These are phyloP conservation scores for Aspergillus pseudonomiae DNA, from an alignment of 2,329 filamentous ascomycete genomes.

Conservation along the genomic window DNA sequence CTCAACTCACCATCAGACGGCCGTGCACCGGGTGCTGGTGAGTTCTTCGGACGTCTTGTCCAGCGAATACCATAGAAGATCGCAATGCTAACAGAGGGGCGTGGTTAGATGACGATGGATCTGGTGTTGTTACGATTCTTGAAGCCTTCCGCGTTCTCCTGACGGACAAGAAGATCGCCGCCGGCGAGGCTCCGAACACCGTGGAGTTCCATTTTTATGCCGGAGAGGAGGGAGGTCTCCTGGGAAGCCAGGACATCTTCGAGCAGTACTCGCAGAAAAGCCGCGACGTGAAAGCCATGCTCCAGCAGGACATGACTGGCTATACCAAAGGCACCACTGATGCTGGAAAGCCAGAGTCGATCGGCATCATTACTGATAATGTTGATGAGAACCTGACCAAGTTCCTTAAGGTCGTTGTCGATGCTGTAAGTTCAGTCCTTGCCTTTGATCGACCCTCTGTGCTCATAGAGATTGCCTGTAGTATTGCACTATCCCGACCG, in stretches of 20 bases:
- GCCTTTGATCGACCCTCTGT: background rate
- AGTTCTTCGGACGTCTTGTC: background rate
- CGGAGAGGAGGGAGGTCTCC: slow-evolving; percentile 3
- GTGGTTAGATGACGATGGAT: slow-evolving; percentile 4
- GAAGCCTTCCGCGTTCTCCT: slow-evolving; percentile 6
- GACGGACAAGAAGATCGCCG: background rate
- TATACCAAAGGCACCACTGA: background rate
- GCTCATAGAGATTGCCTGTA: background rate
- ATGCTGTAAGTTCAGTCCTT: background rate
- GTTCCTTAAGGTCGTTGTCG: slow-evolving; percentile 4
- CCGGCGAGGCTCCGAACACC: background rate
- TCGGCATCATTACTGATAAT: slow-evolving; percentile 2
- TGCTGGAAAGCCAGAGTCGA: background rate
- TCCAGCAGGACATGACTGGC: slow-evolving; percentile 8
- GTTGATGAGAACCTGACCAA: slow-evolving; percentile 3
- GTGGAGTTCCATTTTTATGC: slow-evolving; percentile 11
- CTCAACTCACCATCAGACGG: background rate
- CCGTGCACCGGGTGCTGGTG: slow-evolving; percentile 9
- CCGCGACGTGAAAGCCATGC: slow-evolving; percentile 3
- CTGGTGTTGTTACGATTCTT: slow-evolving; percentile 4
- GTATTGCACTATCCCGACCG: background rate
- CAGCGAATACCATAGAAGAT: background rate
- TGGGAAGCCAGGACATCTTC: slow-evolving; percentile 9
- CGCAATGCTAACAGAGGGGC: background rate
- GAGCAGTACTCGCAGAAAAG: background rate